Evolutionary conservation across 352 stramenopile genomes (phyloP).

Genomic region (Phytophthora citrophthora): DNA sequence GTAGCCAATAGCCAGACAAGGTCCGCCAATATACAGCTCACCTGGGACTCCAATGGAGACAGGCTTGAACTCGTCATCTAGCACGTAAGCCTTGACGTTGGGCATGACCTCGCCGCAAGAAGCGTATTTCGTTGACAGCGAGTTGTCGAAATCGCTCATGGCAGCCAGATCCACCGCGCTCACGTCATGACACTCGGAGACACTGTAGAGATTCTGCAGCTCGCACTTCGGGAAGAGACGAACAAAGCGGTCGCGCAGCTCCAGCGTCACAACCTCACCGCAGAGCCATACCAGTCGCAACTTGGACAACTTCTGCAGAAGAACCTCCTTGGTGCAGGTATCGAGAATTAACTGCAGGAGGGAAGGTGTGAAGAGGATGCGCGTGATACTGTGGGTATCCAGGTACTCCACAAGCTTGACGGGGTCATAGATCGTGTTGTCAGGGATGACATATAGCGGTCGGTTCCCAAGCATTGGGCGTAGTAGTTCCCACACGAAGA

Average conservation of each 20-base stretch:
- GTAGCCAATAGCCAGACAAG: slow-evolving; percentile 87
- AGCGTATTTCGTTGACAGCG: slow-evolving; percentile 85
- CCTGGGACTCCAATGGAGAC: slow-evolving; percentile 75
- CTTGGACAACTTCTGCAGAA: slow-evolving; percentile 64
- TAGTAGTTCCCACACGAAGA: slow-evolving; percentile 96
- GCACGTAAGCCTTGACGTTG: slow-evolving; percentile 79
- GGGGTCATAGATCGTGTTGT: slow-evolving; percentile 93
- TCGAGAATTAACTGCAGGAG: slow-evolving; percentile 91
- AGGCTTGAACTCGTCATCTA: slow-evolving; percentile 74
- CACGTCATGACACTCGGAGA: slow-evolving; percentile 94
- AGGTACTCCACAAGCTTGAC: slow-evolving; percentile 82
- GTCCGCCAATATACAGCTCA: slow-evolving; percentile 88
- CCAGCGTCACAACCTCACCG: slow-evolving; percentile 93
- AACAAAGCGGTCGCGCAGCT: slow-evolving; percentile 88
- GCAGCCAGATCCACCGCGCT: slow-evolving; percentile 81
- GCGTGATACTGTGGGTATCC: slow-evolving; percentile 79
- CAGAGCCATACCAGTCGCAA: slow-evolving; percentile 92
- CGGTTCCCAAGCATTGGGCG: slow-evolving; percentile 90
- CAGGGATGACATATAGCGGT: slow-evolving; percentile 92
- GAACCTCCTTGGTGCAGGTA: slow-evolving; percentile 56
- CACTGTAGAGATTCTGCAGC: slow-evolving; percentile 94
- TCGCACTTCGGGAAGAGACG: slow-evolving; percentile 83
- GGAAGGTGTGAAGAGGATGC: slow-evolving; percentile 94
- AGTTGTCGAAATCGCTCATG: slow-evolving; percentile 76
- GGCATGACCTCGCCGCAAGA: slow-evolving; percentile 89